Conservation (phyloP, 78 protist genomes). For the Cavenderia fasciculata region DNA sequence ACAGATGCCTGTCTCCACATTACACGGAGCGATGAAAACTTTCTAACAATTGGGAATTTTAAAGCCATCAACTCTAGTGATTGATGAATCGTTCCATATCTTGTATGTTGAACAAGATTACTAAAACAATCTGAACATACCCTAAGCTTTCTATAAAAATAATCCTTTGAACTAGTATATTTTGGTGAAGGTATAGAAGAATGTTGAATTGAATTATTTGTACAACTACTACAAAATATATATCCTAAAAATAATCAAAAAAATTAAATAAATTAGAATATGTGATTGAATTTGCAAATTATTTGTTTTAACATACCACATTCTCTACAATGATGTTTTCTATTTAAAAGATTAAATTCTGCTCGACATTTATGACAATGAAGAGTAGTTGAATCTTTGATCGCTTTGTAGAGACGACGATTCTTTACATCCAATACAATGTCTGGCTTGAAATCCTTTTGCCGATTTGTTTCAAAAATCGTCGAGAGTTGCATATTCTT, state of each 20-base stretch:
- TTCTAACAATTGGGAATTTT: conserved; percentile 11
- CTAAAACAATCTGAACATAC: conserved; percentile 23
- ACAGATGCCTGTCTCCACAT: conserved; percentile 30
- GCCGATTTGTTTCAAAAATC: no score
- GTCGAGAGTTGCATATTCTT: no score
- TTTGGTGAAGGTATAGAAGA: background rate
- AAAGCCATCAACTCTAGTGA: conserved; percentile 12
- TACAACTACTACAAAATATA: conserved; percentile 34
- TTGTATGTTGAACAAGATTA: background rate
- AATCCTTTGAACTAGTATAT: conserved; percentile 4
- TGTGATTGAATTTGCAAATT: no score
- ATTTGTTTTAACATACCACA: no score
- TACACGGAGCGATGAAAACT: conserved; percentile 17
- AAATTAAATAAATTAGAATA: no score
- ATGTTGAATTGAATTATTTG: background rate
- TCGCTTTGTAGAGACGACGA: background rate
- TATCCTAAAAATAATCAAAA: no score
- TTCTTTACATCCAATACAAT: background rate
- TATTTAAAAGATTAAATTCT: background rate
- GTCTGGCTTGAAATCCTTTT: no score
- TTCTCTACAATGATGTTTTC: conserved; percentile 62
- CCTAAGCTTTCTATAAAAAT: background rate
- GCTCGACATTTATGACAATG: conserved; percentile 20
- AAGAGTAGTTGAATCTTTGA: background rate
- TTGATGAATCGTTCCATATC: background rate